phyloP scores from a whole-genome alignment of 129 eudicot species.

The Chrysanthemum makinoi region DNA sequence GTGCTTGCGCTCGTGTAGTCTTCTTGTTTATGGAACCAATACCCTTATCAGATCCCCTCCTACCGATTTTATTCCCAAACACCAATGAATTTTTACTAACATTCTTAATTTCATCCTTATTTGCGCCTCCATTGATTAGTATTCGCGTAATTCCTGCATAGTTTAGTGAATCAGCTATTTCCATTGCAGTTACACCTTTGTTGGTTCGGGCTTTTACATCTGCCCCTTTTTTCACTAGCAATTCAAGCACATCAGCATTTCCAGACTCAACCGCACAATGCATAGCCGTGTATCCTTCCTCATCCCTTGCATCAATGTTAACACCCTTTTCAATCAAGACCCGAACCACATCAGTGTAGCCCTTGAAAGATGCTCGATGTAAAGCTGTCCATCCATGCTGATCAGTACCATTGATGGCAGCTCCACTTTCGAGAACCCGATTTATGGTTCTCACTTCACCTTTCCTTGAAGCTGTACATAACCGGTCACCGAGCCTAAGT shows the following conservation, averaged over 20 bases:
- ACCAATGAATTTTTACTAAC: slow-evolving; percentile 6
- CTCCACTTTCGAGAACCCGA: slow-evolving; percentile 58
- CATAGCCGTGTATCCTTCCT: slow-evolving; percentile 70
- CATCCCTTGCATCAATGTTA: slow-evolving; percentile 53
- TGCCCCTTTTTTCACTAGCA: slow-evolving; percentile 68
- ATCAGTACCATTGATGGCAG: slow-evolving; percentile 57
- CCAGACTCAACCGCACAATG: slow-evolving; percentile 86
- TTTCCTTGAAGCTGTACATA: slow-evolving; percentile 58
- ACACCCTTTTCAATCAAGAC: slow-evolving; percentile 57
- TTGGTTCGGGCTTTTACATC: slow-evolving; percentile 63
- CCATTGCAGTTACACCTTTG: slow-evolving; percentile 63
- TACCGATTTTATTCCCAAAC: slow-evolving; percentile 31
- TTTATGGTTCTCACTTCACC: slow-evolving; percentile 59
- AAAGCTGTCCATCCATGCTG: slow-evolving; percentile 82
- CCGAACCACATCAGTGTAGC: slow-evolving; percentile 47
- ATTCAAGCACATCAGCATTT: slow-evolving; percentile 59
- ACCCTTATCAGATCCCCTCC: slow-evolving; percentile 32
- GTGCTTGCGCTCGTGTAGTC: slow-evolving; percentile 23
- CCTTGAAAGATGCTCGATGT: slow-evolving; percentile 74
- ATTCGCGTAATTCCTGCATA: slow-evolving; percentile 65
- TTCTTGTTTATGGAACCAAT: slow-evolving; percentile 37
- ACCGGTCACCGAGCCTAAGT: slow-evolving; percentile 59
- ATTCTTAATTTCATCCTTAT: slow-evolving; percentile 24
- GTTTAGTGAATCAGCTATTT: slow-evolving; percentile 62
- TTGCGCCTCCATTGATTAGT: slow-evolving; percentile 48